A percentile compares a stretch with the other conserved stretches of the same genome.
phyloP scores from a whole-genome alignment of 2,329 filamentous ascomycete species.

The Piedraia hortae region DNA sequence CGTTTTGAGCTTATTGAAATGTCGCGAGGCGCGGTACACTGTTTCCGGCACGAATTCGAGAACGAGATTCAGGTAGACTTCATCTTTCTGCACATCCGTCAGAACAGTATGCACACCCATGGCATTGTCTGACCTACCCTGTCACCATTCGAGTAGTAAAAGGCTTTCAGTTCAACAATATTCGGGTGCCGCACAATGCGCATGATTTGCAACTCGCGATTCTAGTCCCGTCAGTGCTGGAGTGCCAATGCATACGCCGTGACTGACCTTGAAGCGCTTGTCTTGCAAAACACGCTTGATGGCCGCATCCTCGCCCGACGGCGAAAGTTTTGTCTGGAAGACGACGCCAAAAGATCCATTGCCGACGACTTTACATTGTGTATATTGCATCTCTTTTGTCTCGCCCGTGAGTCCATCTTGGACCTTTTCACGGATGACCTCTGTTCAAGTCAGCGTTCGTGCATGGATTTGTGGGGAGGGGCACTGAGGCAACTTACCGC shows the following conservation, averaged over 20 bases:
- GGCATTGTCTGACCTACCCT: constrained; percentile 31
- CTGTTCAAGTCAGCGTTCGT: constrained; percentile 28
- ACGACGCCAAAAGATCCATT: constrained; percentile 98
- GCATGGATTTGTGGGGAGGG: too few relatives aligned
- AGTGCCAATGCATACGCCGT: constrained; percentile 8
- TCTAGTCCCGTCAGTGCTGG: constrained; percentile 38
- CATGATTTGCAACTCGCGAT: constrained; percentile 98
- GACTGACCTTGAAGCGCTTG: constrained; percentile 85
- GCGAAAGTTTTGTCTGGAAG: constrained; percentile 94
- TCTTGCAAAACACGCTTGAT: constrained; percentile 98
- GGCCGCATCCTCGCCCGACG: constrained; percentile 91
- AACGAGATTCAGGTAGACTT: constrained; percentile 94
- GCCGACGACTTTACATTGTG: constrained; percentile 96
- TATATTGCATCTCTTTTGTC: constrained; percentile 90
- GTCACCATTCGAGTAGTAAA: constrained; percentile 98
- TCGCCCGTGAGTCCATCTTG: constrained; percentile 95
- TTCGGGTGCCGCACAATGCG: constrained; percentile 96
- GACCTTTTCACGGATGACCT: constrained; percentile 95
- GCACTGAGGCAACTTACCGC: constrained; percentile 78
- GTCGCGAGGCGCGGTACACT: constrained; percentile 87
- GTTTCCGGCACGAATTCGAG: constrained; percentile 97
- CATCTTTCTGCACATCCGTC: constrained; percentile 35
- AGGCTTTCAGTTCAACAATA: constrained; percentile 95
- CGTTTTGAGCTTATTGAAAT: constrained; percentile 99
- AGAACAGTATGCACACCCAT: constrained; percentile 14